Conservation (phyloP, 192 early-diverging fungal genomes). For the Funneliformis mosseae region DNA sequence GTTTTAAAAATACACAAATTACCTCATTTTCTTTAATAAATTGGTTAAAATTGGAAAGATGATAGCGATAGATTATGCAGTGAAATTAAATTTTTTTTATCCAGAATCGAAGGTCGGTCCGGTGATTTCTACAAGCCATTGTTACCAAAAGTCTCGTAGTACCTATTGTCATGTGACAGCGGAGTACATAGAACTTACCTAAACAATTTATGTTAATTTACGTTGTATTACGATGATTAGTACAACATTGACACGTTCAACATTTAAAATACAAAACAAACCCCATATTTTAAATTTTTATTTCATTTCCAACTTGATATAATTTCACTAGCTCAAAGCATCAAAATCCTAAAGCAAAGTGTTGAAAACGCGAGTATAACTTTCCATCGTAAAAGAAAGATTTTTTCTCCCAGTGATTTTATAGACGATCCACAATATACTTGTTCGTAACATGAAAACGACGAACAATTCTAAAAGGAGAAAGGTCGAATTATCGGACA, state of each 20-base stretch:
- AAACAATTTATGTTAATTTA: no score
- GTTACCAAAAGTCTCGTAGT: no score
- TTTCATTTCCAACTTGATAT: background rate
- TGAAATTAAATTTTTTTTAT: no score
- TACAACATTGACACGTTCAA: constrained; percentile 1
- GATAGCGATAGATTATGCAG: no score
- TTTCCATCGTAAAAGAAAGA: background rate
- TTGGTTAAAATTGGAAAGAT: no score
- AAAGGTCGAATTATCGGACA: constrained; percentile 16
- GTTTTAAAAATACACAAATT: no score
- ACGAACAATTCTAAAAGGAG: background rate
- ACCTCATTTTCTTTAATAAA: no score
- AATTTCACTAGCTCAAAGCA: background rate
- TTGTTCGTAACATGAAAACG: background rate
- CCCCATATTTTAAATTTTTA: no score
- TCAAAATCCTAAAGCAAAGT: background rate
- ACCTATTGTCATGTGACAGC: no score
- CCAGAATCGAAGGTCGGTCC: no score
- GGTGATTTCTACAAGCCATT: no score
- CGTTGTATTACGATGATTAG: background rate
- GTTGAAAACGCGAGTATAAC: background rate
- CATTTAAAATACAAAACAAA: background rate
- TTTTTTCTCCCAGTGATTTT: background rate
- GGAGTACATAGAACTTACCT: no score
- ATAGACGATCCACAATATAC: background rate